Conservation (phyloP, 805 yeast species). For the Starmerella vaccinii region DNA sequence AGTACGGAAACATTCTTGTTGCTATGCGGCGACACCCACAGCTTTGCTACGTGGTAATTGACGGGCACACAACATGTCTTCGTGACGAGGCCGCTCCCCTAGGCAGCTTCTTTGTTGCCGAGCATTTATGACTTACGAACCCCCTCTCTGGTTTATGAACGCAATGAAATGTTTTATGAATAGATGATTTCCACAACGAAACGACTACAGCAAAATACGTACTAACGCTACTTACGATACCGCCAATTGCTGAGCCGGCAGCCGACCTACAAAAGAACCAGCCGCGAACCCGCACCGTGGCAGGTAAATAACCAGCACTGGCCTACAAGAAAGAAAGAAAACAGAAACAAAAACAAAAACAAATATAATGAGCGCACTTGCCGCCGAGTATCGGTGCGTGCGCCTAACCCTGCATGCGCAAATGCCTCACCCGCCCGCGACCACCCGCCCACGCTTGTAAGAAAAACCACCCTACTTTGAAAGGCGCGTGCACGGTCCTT, state of each 20-base stretch:
- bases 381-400: no score
- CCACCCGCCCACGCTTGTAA: not conserved
- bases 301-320: no score
- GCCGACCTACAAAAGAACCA: no score
- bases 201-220: no score
- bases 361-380: no score
- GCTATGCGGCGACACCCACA: slow-evolving; percentile 11
- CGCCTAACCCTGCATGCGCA: slow-evolving; percentile 2
- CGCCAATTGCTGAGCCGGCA: not conserved
- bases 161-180: not conserved
- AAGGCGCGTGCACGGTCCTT: no score
- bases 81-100: slow-evolving; percentile 4
- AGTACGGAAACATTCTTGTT: slow-evolving; percentile 16
- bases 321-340: no score
- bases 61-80: slow-evolving; percentile 13
- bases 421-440: not conserved
- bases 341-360: no score
- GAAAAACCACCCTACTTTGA: no score
- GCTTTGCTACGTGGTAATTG: slow-evolving; percentile 20
- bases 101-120: slow-evolving; percentile 2
- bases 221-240: no score
- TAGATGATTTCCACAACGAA: not conserved
- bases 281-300: no score
- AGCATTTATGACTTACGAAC: not conserved
- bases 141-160: not conserved